Percentiles rank a stretch among this genome's conserved stretches.
Evolutionary conservation across 495 filamentous ascomycete species (phyloP).

Genomic region (Tetracladium setigerum): DNA sequence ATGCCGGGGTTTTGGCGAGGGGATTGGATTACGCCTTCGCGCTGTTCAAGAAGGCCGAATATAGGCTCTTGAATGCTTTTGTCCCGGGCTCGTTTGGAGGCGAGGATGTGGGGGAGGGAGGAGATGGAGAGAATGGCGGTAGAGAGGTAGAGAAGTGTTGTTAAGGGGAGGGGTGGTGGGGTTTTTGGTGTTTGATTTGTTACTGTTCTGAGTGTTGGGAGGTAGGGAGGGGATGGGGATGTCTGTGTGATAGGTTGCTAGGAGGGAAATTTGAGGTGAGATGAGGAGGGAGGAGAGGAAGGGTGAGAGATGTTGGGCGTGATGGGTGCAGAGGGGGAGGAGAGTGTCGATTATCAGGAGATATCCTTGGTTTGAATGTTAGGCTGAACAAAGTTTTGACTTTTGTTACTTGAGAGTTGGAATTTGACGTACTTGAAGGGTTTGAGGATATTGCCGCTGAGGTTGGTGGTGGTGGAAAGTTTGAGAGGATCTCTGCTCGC

Average conservation of each 20-base stretch:
- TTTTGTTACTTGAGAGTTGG: not conserved
- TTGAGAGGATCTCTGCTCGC: conserved; percentile 50
- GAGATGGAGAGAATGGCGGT: conserved; percentile 39
- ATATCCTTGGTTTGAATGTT: conserved; percentile 30
- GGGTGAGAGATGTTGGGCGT: conserved; percentile 35
- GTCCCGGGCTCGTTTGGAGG: conserved; percentile 58
- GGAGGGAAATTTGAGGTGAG: conserved; percentile 42
- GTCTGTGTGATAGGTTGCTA: conserved; percentile 63
- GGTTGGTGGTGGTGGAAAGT: conserved; percentile 26
- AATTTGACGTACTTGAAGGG: conserved; percentile 25
- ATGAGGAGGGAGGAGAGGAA: conserved; percentile 48
- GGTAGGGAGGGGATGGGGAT: conserved; percentile 34
- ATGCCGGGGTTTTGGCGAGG: too few species aligned
- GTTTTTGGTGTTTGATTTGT: conserved; percentile 10
- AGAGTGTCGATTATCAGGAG: conserved; percentile 59
- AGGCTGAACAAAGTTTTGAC: too few species aligned
- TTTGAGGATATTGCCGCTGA: not conserved
- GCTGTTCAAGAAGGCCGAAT: conserved; percentile 68
- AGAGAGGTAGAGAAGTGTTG: conserved; percentile 54
- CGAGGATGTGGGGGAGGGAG: conserved; percentile 61
- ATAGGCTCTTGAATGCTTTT: conserved; percentile 61
- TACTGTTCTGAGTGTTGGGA: not conserved
- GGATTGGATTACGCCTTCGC: conserved; percentile 56
- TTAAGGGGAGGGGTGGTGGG: conserved; percentile 67
- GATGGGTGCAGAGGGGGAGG: conserved; percentile 36